Evolutionary conservation across 2,329 filamentous ascomycete species (phyloP).

Genomic region (Ustulina deusta): DNA sequence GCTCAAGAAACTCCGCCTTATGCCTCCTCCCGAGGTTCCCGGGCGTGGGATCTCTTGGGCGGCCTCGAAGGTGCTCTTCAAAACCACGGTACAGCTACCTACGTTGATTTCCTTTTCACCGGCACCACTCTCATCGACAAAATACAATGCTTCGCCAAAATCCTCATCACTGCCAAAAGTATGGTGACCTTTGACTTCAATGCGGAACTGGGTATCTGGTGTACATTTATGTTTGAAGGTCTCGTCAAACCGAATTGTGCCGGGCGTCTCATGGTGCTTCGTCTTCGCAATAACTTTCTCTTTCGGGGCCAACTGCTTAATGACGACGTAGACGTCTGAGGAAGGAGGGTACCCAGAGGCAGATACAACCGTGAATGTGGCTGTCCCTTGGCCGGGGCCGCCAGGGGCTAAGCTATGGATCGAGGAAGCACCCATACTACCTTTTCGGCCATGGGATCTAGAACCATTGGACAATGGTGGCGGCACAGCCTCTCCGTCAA

Average conservation of each 20-base stretch:
- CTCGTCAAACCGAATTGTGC: conserved; percentile 78
- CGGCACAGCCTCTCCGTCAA: conserved; percentile 50
- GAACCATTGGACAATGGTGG: conserved; percentile 50
- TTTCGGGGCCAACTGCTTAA: conserved; percentile 76
- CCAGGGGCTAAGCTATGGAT: conserved; percentile 72
- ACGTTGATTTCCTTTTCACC: conserved; percentile 80
- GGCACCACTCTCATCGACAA: conserved; percentile 83
- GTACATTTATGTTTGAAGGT: conserved; percentile 82
- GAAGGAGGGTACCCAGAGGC: conserved; percentile 81
- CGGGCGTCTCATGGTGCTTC: conserved; percentile 84
- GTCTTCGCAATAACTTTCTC: conserved; percentile 90
- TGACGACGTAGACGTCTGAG: conserved; percentile 80
- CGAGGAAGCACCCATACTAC: conserved; percentile 74
- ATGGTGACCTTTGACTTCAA: conserved; percentile 86
- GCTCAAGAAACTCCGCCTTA: conserved; percentile 48
- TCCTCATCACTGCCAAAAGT: conserved; percentile 86
- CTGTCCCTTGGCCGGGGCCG: conserved; percentile 76
- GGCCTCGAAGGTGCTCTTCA: conserved; percentile 79
- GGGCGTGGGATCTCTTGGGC: conserved; percentile 43
- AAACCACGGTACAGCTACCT: conserved; percentile 76
- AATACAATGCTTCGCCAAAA: conserved; percentile 88
- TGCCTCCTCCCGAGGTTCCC: conserved; percentile 36
- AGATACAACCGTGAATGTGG: conserved; percentile 82
- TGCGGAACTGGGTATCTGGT: conserved; percentile 86
- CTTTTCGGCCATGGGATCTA: conserved; percentile 62